Base-by-base conservation (phyloP, 2,329 filamentous ascomycete genomes). In the Dothistroma pini region DNA sequence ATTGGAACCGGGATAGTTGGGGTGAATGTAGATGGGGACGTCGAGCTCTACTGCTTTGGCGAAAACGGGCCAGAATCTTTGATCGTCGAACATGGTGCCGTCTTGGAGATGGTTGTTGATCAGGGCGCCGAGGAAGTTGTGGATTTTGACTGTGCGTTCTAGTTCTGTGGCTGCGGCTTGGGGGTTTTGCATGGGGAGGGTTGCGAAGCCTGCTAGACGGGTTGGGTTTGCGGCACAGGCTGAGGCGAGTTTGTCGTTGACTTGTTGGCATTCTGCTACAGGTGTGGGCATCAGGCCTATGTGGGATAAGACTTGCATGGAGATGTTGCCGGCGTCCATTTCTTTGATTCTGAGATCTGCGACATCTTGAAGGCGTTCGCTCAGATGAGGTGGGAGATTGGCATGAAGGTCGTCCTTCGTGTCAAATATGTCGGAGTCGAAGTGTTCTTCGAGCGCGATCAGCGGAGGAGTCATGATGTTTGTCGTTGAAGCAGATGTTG, bases 11-110 rank as follows among this genome's bases (percentile, higher is more conserved):
- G 75, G 69, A 56, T 70, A 75, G 3, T 73, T 75, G 11, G 80
- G 80, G 60, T 83, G 80, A 11, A 83, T 72, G 63, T 83, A 83
- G 4, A 82, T 70, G 0, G 80, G 79, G 1, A 81, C 78, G 58
- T 80, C 77, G 0, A 83, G 71, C 12, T 76, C 72, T 6, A 75
- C 75, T 4, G 68, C 68, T 29, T 56, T 50, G 4, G 35, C 64
- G 44, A 69, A 72, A n/a, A 72, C 63, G 9, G 65, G 64, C 56
- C 67, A 68, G 62, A 64, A 71, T 5, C 54, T 41, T 1, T 54
- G 32, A 38, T 59, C 64, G 49, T 71, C 69, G 63, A 70, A 71
- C 41, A 64, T 65, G 6, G 56, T 66, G 4, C 67, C 69, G 34
- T 67, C 60, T 44, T 54, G 55, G 21, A 63, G 52, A 51, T 71